Conservation (phyloP, 2,329 filamentous ascomycete genomes). For the Trichoderma simmonsii region DNA sequence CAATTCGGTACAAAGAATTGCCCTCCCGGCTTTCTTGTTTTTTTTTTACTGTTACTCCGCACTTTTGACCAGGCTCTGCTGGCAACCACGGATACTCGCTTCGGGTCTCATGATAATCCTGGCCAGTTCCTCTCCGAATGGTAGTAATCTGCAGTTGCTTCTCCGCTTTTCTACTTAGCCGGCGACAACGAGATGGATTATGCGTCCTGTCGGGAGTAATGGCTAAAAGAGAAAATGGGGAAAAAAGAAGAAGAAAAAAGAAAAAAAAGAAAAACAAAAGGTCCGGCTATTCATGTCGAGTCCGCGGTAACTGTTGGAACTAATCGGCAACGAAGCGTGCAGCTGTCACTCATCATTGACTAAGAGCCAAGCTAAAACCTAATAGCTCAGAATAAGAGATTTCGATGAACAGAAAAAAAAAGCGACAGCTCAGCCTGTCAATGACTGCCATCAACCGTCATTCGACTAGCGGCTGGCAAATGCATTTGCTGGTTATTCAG, state of each 20-base stretch:
- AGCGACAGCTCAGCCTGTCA: neutral
- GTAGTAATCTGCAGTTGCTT: neutral
- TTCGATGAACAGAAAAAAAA: neutral
- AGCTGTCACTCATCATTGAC: neutral
- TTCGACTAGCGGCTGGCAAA: neutral
- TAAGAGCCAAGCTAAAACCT: neutral
- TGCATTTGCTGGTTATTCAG: neutral
- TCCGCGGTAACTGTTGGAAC: neutral
- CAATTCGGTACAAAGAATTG: neutral
- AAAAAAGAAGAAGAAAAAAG: neutral
- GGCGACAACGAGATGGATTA: neutral
- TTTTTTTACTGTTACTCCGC: neutral
- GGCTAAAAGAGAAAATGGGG: neutral
- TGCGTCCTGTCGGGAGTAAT: neutral
- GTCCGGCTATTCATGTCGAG: neutral
- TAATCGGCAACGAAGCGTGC: neutral
- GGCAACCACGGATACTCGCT: neutral
- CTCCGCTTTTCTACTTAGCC: conserved; percentile 16
- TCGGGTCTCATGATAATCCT: neutral
- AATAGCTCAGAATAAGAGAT: neutral
- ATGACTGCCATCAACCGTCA: neutral
- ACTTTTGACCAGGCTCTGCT: conserved; percentile 1
- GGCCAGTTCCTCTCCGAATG: neutral
- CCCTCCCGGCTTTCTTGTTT: neutral
- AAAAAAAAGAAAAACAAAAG: neutral